Evolutionary conservation across 352 stramenopile genomes (phyloP), one percentile per base, ranked within the genome.

Genomic region (Peronospora destructor): DNA sequence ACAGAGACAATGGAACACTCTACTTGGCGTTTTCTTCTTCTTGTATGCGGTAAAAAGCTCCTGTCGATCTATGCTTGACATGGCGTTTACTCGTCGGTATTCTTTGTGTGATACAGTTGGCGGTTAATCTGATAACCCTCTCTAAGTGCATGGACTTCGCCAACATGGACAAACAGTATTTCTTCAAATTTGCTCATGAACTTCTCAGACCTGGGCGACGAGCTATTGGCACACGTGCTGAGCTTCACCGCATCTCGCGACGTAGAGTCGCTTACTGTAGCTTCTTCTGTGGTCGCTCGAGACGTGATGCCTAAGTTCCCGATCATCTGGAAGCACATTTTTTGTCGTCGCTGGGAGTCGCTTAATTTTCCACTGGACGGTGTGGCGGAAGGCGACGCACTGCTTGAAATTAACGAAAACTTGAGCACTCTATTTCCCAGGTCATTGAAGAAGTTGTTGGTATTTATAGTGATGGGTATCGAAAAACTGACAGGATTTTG

Each of bases 311-410:
- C 67, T 32, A 41, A 35, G n/a, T 87, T 80, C 28, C 64, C 75
- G 10, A 28, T 13, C 6, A 59, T 89, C 51, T 89, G 78, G 78
- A 76, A 68, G 42, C 41, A 56, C 41, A 64, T 87, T 21, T 89
- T 89, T 42, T 63, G 55, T 16, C 59, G 57, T 13, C 75, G 72
- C 7, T 89, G 78, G 78, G 64, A 68, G 8, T 54, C 56, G 49
- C 65, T 85, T 23, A 89, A 89, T 46, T 88, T 78, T 30, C 49
- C 68, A 25, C 51, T 88, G 21, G 54, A 56, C 0, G 62, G 53
- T n/a, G 62, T 58, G 14, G 34, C 50, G 11, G 23, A 49, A 13
- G 53, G 40, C 21, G 33, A 49, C 7, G 45, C 43, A 23, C 13
- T 47, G 25, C 47, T 79, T 13, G 62, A 73, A 48, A 59, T 86